Percentiles rank a stretch among this genome's conserved stretches.
Evolutionary conservation across 768 basidiomycete species (phyloP).

Genomic region (Bullera alba): DNA sequence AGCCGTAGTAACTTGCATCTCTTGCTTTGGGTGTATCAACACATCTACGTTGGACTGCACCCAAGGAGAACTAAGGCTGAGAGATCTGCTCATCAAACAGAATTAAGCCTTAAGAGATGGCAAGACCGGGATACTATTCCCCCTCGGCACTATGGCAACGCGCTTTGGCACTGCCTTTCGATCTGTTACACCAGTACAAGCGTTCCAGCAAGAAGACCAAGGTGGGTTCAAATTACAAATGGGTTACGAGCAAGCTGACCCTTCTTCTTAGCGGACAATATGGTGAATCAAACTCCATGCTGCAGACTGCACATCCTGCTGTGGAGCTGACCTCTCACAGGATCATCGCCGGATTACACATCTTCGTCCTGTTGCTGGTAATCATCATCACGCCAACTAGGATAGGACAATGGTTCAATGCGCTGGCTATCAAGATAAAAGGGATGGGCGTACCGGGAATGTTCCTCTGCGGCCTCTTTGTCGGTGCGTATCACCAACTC

Average conservation of each 20-base stretch:
- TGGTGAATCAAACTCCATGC: background rate
- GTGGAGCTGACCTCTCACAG: too few species aligned
- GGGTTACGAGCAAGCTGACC: background rate
- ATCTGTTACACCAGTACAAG: background rate
- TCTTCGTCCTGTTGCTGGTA: slow-evolving; percentile 29
- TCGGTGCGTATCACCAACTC: slow-evolving; percentile 23
- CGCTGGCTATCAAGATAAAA: slow-evolving; percentile 23
- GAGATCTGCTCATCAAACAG: too few species aligned
- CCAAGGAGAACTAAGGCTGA: too few species aligned
- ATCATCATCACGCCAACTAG: slow-evolving; percentile 34
- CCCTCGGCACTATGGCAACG: background rate
- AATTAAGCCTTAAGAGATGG: too few species aligned
- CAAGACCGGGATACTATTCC: background rate
- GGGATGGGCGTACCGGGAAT: slow-evolving; percentile 32
- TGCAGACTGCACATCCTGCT: too few species aligned
- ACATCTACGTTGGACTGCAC: too few species aligned
- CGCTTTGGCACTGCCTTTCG: background rate
- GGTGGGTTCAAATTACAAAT: background rate
- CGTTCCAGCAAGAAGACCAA: background rate
- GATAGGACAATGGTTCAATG: slow-evolving; percentile 36
- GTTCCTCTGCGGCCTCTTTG: slow-evolving; percentile 25
- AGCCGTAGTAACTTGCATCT: too few species aligned
- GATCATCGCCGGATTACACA: slow-evolving; percentile 24
- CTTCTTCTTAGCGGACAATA: background rate
- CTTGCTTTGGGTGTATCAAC: too few species aligned